A percentile compares a stretch with the other conserved stretches of the same genome.
Conservation (phyloP, 2,329 filamentous ascomycete genomes). For the Plenodomus lindquistii region DNA sequence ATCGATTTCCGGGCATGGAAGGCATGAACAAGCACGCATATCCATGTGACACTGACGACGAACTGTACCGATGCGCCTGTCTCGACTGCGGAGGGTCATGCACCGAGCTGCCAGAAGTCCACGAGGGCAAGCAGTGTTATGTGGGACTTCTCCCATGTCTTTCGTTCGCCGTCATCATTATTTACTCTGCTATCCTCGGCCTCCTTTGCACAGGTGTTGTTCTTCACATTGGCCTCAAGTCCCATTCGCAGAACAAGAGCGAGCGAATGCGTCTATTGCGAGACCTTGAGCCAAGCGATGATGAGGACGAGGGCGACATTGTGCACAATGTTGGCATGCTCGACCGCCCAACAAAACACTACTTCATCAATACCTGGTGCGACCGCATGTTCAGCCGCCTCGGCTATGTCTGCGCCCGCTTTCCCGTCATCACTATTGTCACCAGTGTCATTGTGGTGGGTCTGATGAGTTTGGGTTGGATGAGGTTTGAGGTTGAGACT, state of each 20-base stretch:
- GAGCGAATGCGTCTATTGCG: conserved; percentile 87
- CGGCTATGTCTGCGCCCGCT: conserved; percentile 78
- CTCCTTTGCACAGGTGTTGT: conserved; percentile 67
- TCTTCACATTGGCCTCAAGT: conserved; percentile 75
- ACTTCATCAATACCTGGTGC: conserved; percentile 80
- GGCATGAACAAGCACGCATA: conserved; percentile 74
- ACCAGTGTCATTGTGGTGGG: conserved; percentile 74
- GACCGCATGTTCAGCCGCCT: conserved; percentile 80
- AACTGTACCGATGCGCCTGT: conserved; percentile 85
- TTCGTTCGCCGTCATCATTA: conserved; percentile 87
- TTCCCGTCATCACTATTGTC: conserved; percentile 81
- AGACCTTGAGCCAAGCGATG: conserved; percentile 80
- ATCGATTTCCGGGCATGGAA: conserved; percentile 70
- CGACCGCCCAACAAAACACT: conserved; percentile 77
- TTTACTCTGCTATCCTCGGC: conserved; percentile 77
- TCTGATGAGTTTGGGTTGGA: conserved; percentile 83
- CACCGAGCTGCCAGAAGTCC: conserved; percentile 77
- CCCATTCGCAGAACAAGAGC: conserved; percentile 72
- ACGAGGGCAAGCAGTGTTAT: conserved; percentile 70
- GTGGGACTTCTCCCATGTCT: conserved; percentile 90
- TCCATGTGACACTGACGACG: conserved; percentile 87
- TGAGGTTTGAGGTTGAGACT: conserved; percentile 84
- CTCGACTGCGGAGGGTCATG: conserved; percentile 90
- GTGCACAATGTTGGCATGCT: conserved; percentile 76
- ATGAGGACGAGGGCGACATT: conserved; percentile 90